These are phyloP conservation scores for Rutstroemia sydowiana DNA, from an alignment of 2,329 filamentous ascomycete genomes.

Conservation along the genomic window DNA sequence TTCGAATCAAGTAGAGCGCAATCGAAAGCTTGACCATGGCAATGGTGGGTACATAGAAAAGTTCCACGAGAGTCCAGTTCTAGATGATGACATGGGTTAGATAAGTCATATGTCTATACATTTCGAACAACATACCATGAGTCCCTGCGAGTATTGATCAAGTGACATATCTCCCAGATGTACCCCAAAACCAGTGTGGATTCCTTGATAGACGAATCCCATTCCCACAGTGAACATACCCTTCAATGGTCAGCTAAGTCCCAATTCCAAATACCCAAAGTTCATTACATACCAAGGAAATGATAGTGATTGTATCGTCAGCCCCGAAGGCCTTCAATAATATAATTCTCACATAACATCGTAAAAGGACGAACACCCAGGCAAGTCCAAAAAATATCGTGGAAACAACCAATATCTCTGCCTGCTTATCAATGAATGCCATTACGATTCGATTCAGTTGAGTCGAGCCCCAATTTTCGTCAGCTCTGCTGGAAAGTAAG, in stretches of 20 bases:
- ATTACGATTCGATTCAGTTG: background rate
- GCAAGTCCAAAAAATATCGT: conserved; percentile 30
- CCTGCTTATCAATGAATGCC: background rate
- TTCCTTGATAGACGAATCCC: conserved; percentile 16
- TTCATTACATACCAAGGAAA: conserved; percentile 35
- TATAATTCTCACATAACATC: conserved; percentile 38
- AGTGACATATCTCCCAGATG: conserved; percentile 12
- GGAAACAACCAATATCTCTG: conserved; percentile 14
- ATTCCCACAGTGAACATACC: conserved; percentile 15
- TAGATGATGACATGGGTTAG: background rate
- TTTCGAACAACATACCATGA: conserved; percentile 14
- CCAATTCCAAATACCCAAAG: background rate
- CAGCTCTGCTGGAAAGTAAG: background rate
- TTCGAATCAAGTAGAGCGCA: conserved; percentile 7
- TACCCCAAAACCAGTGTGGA: conserved; percentile 19
- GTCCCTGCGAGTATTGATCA: conserved; percentile 7
- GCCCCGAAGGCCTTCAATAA: conserved; percentile 36
- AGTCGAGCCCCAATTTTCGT: background rate
- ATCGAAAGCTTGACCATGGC: conserved; percentile 19
- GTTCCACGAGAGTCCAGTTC: conserved; percentile 25
- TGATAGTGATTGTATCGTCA: conserved; percentile 43
- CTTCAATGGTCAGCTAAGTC: conserved; percentile 9
- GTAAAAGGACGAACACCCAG: conserved; percentile 35
- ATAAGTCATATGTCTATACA: background rate
- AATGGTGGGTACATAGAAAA: conserved; percentile 38